phyloP scores from a whole-genome alignment of 257 asterid genomes.

The Solanum bulbocastanum region DNA sequence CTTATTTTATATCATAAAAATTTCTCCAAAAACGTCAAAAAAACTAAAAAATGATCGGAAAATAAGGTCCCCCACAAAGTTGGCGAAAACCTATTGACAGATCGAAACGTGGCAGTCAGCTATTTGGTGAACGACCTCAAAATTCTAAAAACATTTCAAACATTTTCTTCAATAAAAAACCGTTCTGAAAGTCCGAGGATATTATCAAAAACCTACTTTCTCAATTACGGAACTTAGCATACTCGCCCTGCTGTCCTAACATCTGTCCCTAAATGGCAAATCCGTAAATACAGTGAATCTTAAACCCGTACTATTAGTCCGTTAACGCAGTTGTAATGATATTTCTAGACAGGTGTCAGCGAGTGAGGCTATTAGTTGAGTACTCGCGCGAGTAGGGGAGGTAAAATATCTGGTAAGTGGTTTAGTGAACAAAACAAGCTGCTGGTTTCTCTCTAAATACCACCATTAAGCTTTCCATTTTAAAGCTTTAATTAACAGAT shows the following conservation, averaged over 20 bases:
- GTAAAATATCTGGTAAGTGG: not conserved
- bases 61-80: not conserved
- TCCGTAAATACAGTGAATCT: not conserved
- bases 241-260: not conserved
- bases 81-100: not conserved
- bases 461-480: conserved; percentile 4
- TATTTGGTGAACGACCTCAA: conserved; percentile 12
- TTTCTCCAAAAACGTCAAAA: no score
- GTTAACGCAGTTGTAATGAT: not conserved
- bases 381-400: not conserved
- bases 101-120: conserved; percentile 24
- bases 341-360: not conserved
- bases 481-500: not conserved
- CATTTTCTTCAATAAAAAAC: conserved; percentile 13
- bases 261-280: not conserved
- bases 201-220: not conserved
- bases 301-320: not conserved
- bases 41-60: not conserved
- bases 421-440: not conserved
- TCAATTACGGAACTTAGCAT: not conserved
- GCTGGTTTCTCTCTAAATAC: not conserved
- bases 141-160: not conserved
- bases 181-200: conserved; percentile 34
- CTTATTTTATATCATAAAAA: no score
- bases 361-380: not conserved